Percentiles rank a stretch among this genome's conserved stretches.
Conservation (phyloP, 2,329 filamentous ascomycete genomes). For the Sporothrix curviconia region DNA sequence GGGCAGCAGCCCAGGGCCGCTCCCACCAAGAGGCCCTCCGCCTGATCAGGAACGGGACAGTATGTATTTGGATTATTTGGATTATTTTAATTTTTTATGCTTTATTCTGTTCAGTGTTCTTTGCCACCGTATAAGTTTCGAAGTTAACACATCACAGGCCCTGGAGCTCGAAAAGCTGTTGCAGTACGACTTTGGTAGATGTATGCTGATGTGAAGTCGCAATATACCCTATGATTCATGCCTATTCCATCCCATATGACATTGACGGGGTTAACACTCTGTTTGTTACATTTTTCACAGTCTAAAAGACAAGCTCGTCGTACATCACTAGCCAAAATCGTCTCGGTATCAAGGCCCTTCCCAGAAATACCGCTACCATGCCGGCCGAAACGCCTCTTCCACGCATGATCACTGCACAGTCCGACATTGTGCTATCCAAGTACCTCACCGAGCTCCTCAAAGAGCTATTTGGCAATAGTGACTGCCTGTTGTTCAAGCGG, state of each 20-base stretch:
- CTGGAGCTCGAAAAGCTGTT: conserved; percentile 15
- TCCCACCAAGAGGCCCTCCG: conserved; percentile 18
- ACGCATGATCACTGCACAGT: conserved; percentile 19
- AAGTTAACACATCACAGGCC: too few relatives aligned
- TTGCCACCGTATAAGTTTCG: neutral
- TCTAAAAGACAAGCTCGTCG: conserved; percentile 16
- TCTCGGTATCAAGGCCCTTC: conserved; percentile 12
- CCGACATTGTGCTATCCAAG: conserved; percentile 14
- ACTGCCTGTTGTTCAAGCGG: neutral
- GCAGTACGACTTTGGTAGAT: conserved; percentile 17
- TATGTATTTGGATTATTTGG: neutral
- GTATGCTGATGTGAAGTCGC: conserved; percentile 9
- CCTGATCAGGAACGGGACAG: conserved; percentile 3
- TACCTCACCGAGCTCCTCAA: conserved; percentile 12
- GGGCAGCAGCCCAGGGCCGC: conserved; percentile 10
- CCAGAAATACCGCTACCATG: neutral
- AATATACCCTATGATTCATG: neutral
- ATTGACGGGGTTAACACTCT: too few relatives aligned
- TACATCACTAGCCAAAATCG: neutral
- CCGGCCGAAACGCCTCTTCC: conserved; percentile 12
- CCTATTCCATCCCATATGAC: neutral
- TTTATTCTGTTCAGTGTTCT: neutral
- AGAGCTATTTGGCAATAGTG: conserved; percentile 12
- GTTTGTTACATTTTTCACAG: neutral
- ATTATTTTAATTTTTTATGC: neutral